Evolutionary conservation across 257 asterid genomes (phyloP).

Genomic region (Cynanchum wilfordii): DNA sequence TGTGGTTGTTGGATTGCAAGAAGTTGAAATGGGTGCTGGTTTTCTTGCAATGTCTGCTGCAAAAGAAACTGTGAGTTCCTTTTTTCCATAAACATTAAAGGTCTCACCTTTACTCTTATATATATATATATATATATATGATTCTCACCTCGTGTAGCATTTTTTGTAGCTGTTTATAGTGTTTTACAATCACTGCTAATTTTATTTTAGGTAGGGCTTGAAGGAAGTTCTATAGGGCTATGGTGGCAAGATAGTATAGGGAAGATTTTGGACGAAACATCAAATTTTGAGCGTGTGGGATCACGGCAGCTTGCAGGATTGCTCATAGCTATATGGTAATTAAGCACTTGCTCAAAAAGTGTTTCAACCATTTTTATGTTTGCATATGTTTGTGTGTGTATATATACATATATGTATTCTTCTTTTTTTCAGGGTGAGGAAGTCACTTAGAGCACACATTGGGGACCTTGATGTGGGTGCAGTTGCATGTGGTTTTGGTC

Average conservation of each 20-base stretch:
- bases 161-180: not conserved
- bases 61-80: constrained; percentile 80
- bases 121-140: too few species aligned
- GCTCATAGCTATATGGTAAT: constrained; percentile 76
- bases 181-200: constrained; percentile 14
- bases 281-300: constrained; percentile 79
- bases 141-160: constrained; percentile 4
- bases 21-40: constrained; percentile 99
- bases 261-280: constrained; percentile 76
- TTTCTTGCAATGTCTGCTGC: constrained; percentile 99
- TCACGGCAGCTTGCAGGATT: constrained; percentile 90
- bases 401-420: not conserved
- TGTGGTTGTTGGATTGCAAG: constrained; percentile 92
- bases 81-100: not conserved
- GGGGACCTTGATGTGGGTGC: constrained; percentile 92
- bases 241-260: constrained; percentile 98
- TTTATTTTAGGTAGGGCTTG: constrained; percentile 90
- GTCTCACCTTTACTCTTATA: too few species aligned
- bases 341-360: constrained; percentile 18
- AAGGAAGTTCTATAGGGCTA: constrained; percentile 91
- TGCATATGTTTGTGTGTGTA: too few species aligned
- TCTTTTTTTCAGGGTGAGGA: constrained; percentile 64
- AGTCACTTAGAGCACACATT: constrained; percentile 57
- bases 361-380: not conserved
- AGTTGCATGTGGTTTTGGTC: constrained; percentile 95